These are phyloP conservation scores for Eragrostis curvula DNA, from an alignment of 176 grass and related monocot species.

Conservation along the genomic window DNA sequence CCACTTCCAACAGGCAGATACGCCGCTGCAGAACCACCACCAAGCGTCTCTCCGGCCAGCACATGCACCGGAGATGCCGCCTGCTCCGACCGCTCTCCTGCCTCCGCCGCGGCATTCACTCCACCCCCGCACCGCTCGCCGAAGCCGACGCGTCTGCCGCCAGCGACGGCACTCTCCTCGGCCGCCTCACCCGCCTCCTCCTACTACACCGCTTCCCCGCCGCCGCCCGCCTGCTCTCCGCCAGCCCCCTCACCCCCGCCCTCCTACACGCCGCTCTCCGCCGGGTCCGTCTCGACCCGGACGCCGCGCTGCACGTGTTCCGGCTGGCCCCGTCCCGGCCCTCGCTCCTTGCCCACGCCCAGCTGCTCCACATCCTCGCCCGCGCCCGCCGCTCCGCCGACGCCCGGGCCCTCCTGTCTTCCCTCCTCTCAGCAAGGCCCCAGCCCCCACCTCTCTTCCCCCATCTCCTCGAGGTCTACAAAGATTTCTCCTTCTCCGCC, in stretches of 20 bases:
- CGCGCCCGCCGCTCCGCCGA: constrained; percentile 59
- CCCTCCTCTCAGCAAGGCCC: constrained; percentile 41
- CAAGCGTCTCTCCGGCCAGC: background rate
- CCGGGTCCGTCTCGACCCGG: constrained; percentile 70
- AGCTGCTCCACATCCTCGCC: constrained; percentile 80
- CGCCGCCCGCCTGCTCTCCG: constrained; percentile 55
- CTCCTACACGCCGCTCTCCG: constrained; percentile 72
- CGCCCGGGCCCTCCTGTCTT: constrained; percentile 55
- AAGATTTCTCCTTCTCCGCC: constrained; percentile 76
- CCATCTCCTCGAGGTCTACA: constrained; percentile 66
- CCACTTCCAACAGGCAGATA: background rate
- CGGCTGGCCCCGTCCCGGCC: constrained; percentile 58
- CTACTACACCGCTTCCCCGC: constrained; percentile 77
- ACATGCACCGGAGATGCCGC: constrained; percentile 46
- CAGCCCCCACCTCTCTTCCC: constrained; percentile 53
- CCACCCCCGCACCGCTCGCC: background rate
- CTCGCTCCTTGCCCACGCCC: constrained; percentile 61
- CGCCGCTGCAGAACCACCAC: background rate
- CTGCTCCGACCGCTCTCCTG: constrained; percentile 13
- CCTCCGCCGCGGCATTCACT: constrained; percentile 44
- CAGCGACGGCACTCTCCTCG: constrained; percentile 47
- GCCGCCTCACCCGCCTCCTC: constrained; percentile 78
- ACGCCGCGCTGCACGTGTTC: constrained; percentile 65
- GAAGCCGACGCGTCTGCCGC: background rate
- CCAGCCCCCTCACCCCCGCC: constrained; percentile 48